Percentiles rank a stretch among this genome's conserved stretches.
phyloP scores from a whole-genome alignment of 495 filamentous ascomycete genomes.

The Lindgomyces ingoldianus region DNA sequence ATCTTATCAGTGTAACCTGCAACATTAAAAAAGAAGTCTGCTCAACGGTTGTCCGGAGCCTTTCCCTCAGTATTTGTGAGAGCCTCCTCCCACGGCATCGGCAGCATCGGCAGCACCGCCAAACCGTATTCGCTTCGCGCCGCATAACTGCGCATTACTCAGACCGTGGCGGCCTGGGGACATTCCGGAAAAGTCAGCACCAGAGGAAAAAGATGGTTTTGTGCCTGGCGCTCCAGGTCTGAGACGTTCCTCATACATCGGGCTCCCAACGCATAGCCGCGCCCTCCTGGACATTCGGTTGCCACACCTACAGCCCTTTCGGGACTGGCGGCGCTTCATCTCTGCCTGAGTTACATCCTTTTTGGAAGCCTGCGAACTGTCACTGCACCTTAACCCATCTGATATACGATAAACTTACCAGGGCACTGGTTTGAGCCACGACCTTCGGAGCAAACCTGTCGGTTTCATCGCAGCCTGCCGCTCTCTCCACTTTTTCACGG shows the following conservation, averaged over 20 bases:
- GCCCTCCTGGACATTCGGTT: constrained; percentile 12
- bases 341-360: constrained; percentile 22
- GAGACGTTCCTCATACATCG: constrained; percentile 35
- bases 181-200: constrained; percentile 12
- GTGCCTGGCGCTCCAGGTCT: constrained; percentile 32
- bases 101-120: no score
- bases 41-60: no score
- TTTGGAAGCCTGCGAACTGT: constrained; percentile 25
- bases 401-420: constrained; percentile 22
- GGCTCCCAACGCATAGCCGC: constrained; percentile 22
- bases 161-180: constrained; percentile 11
- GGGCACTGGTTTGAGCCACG: constrained; percentile 37
- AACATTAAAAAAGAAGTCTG: no score
- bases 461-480: constrained; percentile 34
- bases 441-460: constrained; percentile 21
- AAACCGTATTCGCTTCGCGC: constrained; percentile 10
- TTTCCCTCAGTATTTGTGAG: no score
- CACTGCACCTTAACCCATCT: constrained; percentile 18
- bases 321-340: constrained; percentile 22
- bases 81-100: no score
- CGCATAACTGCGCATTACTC: constrained; percentile 16
- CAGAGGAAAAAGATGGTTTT: constrained; percentile 30
- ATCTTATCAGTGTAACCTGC: no score
- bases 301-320: constrained; percentile 5
- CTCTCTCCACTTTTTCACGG: constrained; percentile 13